These are phyloP conservation scores for Penicillium mononematosum DNA, from an alignment of 495 filamentous ascomycete species.

Conservation along the genomic window DNA sequence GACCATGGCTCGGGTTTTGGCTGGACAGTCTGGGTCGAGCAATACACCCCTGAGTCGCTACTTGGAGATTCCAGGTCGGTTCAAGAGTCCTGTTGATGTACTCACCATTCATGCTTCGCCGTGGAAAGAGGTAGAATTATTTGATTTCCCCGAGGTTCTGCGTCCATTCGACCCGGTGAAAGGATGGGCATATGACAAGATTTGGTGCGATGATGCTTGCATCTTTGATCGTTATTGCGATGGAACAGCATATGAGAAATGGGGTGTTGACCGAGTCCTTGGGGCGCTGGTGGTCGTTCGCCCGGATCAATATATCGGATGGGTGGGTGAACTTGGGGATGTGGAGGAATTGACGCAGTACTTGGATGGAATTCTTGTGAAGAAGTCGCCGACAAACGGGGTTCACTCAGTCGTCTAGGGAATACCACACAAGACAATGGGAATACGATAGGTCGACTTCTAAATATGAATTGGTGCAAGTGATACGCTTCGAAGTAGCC, in stretches of 20 bases:
- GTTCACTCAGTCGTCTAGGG: background rate
- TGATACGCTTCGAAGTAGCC: background rate
- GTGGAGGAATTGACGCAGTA: slow-evolving; percentile 40
- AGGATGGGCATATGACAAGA: slow-evolving; percentile 63
- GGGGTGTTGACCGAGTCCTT: slow-evolving; percentile 56
- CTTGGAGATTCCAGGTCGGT: slow-evolving; percentile 30
- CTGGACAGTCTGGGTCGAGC: slow-evolving; percentile 13
- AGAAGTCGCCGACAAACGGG: background rate
- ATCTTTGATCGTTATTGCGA: slow-evolving; percentile 54
- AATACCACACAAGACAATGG: background rate
- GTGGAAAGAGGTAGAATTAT: slow-evolving; percentile 49
- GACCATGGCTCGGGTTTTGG: slow-evolving; percentile 42
- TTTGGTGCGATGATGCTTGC: slow-evolving; percentile 62
- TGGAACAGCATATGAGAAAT: slow-evolving; percentile 60
- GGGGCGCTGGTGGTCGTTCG: slow-evolving; percentile 58
- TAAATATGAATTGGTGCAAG: background rate
- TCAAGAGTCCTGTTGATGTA: slow-evolving; percentile 52
- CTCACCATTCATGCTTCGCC: slow-evolving; percentile 57
- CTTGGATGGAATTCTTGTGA: slow-evolving; percentile 29
- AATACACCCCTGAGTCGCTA: slow-evolving; percentile 34
- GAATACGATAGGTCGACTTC: background rate
- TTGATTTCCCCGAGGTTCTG: slow-evolving; percentile 57
- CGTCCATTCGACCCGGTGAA: slow-evolving; percentile 50
- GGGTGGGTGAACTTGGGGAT: slow-evolving; percentile 57
- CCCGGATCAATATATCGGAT: slow-evolving; percentile 66